These are phyloP conservation scores for Neurospora cerealis DNA, from an alignment of 495 filamentous ascomycete species.

Conservation along the genomic window DNA sequence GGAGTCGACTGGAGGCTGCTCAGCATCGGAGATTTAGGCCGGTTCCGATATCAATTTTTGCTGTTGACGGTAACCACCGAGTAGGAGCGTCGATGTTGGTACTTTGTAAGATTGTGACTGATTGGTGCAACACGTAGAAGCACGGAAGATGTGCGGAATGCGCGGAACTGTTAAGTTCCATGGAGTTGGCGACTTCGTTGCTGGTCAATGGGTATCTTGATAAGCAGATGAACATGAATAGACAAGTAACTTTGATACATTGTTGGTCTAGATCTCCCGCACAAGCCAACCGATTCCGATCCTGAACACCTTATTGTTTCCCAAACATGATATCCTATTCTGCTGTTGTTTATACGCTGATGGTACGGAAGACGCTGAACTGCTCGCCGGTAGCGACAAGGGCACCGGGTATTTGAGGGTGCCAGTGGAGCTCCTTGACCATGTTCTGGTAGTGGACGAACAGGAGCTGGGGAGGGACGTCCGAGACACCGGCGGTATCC, in stretches of 20 bases:
- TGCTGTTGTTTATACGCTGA: constrained; percentile 43
- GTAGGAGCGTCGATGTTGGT: neutral
- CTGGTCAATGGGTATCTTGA: neutral
- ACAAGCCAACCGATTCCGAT: neutral
- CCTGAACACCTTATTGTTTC: neutral
- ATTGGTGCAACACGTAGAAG: neutral
- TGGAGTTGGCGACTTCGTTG: neutral
- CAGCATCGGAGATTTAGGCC: neutral
- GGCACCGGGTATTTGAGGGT: constrained; percentile 88
- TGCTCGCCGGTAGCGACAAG: constrained; percentile 81
- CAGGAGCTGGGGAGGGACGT: constrained; percentile 86
- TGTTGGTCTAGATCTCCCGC: neutral
- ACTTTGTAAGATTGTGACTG: neutral
- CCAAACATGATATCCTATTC: neutral
- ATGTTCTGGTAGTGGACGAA: constrained; percentile 94
- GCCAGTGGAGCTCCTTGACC: constrained; percentile 95
- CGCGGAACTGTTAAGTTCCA: neutral
- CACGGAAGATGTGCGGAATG: neutral
- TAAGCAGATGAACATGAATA: neutral
- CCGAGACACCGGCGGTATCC: constrained; percentile 75
- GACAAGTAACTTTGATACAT: neutral
- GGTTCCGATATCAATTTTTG: neutral
- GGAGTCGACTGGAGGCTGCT: neutral
- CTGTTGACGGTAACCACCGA: neutral
- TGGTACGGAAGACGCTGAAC: constrained; percentile 67